Base-by-base conservation (phyloP, 176 grass and related monocot species). In the Luzula sylvatica region DNA sequence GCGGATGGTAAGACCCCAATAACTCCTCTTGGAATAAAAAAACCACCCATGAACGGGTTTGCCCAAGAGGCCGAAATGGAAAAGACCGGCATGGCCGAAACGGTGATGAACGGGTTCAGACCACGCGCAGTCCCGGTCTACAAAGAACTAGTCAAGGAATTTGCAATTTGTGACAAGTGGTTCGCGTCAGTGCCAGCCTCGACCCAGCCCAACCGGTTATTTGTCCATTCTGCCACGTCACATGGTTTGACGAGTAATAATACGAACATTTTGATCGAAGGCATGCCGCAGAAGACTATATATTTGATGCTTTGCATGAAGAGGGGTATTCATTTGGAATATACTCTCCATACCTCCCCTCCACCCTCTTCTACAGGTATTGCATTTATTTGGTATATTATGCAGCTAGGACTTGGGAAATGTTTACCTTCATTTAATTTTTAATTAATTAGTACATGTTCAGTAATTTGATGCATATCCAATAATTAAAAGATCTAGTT, bases 1-100 rank as follows among this genome's bases (percentile, higher is more conserved):
- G 30, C 57, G 0, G 74, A 81, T 66, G 75, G 53, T 0, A 1
- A 54, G 17, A 94, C 78, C 35, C 75, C 78, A 2, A 80, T 80
- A 55, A 94, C 82, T 18, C 78, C 58, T 11, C 20, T 66, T 9
- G 63, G 7, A 19, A 15, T 87, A 20, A 0, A 24, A 8, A 3
- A 4, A 1, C 87, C 87, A 16, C 68, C 78, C 0, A 94, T 94
- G 87, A 29, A 41, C 52, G 87, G 87, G 3, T 94, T 94, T 71
- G 87, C 78, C 38, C 87, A 87, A 73, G 60, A 94, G 72, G 78
- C 82, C 1, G 82, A 94, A 76, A 73, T 39, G 74, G 78, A 94
- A 73, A 41, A 59, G 43, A 1, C 52, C 11, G 87, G 82, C 15
- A 80, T 80, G 87, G 42, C 82, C 30, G 39, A 42, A 27, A 72